Evolutionary conservation across 495 filamentous ascomycete species (phyloP).

Genomic region (Aspergillus sparsus): DNA sequence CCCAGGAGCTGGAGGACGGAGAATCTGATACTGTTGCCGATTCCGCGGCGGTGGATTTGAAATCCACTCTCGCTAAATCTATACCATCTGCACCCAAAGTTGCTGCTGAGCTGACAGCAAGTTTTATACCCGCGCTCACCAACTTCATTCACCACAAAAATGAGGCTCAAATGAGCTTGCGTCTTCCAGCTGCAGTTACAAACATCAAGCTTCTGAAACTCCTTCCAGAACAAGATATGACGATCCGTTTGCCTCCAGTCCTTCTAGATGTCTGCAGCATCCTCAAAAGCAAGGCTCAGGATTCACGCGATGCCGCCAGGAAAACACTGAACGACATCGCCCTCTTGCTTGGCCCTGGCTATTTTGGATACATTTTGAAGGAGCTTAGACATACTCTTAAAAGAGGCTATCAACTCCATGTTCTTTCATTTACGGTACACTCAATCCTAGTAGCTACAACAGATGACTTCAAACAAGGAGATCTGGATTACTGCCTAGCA

Average conservation of each 20-base stretch:
- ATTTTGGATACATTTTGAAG: constrained; percentile 90
- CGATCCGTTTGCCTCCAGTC: constrained; percentile 73
- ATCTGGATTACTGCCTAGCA: constrained; percentile 82
- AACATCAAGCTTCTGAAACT: constrained; percentile 81
- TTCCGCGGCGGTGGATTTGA: constrained; percentile 26
- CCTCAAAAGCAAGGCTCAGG: constrained; percentile 82
- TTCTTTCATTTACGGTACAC: constrained; percentile 92
- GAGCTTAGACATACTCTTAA: constrained; percentile 80
- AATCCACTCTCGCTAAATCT: constrained; percentile 58
- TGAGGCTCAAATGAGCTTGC: constrained; percentile 85
- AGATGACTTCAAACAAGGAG: constrained; percentile 74
- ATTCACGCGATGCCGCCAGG: constrained; percentile 84
- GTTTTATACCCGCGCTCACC: constrained; percentile 72
- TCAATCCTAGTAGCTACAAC: constrained; percentile 78
- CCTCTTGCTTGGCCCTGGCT: constrained; percentile 72
- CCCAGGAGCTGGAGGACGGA: constrained; percentile 32
- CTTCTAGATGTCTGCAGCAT: constrained; percentile 92
- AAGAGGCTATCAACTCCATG: constrained; percentile 89
- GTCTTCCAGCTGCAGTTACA: constrained; percentile 83
- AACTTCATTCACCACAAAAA: constrained; percentile 91
- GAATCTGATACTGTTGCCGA: constrained; percentile 32
- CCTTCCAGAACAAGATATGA: constrained; percentile 69
- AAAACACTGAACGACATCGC: constrained; percentile 85
- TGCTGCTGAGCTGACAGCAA: constrained; percentile 67
- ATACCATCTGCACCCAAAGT: constrained; percentile 72